Base-by-base conservation (phyloP, 208 protist species). In the Leishmania major region DNA sequence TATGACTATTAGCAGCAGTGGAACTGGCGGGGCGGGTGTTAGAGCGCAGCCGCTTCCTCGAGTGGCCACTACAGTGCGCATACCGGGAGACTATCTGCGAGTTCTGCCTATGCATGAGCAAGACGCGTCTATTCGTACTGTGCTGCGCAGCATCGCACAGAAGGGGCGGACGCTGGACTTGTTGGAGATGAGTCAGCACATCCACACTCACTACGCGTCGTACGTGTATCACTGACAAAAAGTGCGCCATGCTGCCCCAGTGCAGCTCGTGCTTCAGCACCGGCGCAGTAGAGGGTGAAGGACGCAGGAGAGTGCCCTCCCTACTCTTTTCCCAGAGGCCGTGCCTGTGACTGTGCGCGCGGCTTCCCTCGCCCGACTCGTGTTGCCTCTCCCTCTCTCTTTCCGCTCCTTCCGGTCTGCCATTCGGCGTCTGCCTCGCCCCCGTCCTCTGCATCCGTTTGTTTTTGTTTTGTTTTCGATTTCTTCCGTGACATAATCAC, bases 141-240 rank as follows among this genome's bases (percentile, higher is more conserved):
- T 86, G 79, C 78, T 86, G 83, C 83, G 83, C 53, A 80, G 78
- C 66, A 80, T 86, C 43, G 51, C 83, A 22, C 78, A 83, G 75
- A 82, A 80, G 57, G 83, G 83, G 2, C 78, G 83, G 6, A 86
- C 83, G 47, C 35, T 86, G 74, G 67, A 79, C 40, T 22, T 82
- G 73, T 70, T 64, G 74, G 83, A 86, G 78, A 76, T 86, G 69
- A 40, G 77, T 2, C 83, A 83, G 55, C 62, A 86, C 53, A 80
- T 86, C 1, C 59, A 81, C 67, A 45, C 66, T 31, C 83, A 64
- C 8, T 62, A 53, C n/a, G 67, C 49, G 8, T 75, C 83, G 7
- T 86, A 86, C 67, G 75, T 86, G 17, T 86, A 83, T 53, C 60
- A 31, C 47, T 83, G 79, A 82, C 11, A 37, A n/a, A 40, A 25